Conservation (phyloP, 257 asterid species). For the Przewalskia tangutica region DNA sequence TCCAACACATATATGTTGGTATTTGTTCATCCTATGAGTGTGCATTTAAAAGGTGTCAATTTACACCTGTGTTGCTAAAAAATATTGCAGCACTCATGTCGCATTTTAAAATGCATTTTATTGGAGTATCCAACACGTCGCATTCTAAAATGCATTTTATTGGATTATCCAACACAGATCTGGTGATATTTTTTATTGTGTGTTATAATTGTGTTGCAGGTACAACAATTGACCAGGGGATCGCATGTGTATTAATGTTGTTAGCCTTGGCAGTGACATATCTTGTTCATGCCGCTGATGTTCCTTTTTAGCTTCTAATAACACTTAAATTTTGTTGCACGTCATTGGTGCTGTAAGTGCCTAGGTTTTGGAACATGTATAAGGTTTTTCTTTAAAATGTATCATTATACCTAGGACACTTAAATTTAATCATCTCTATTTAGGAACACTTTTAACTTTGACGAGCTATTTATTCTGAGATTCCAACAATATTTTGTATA, state of each 20-base stretch:
- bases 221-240: constrained; percentile 49
- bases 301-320: constrained; percentile 17
- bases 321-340: neutral
- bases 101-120: neutral
- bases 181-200: neutral
- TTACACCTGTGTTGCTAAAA: neutral
- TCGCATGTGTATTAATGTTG: constrained; percentile 45
- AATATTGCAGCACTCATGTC: neutral
- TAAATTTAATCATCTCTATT: no score
- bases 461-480: no score
- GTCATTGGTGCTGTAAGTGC: neutral
- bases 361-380: neutral
- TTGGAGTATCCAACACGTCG: neutral
- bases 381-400: neutral
- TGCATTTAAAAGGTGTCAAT: neutral
- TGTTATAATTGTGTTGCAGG: constrained; percentile 13
- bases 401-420: neutral
- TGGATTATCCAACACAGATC: neutral
- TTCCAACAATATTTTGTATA: no score
- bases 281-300: constrained; percentile 47
- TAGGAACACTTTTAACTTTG: no score
- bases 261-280: constrained; percentile 54
- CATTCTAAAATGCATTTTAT: neutral
- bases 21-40: neutral
- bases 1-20: neutral